Conservation (phyloP, 805 yeast genomes). For the Lachancea lanzarotensis region DNA sequence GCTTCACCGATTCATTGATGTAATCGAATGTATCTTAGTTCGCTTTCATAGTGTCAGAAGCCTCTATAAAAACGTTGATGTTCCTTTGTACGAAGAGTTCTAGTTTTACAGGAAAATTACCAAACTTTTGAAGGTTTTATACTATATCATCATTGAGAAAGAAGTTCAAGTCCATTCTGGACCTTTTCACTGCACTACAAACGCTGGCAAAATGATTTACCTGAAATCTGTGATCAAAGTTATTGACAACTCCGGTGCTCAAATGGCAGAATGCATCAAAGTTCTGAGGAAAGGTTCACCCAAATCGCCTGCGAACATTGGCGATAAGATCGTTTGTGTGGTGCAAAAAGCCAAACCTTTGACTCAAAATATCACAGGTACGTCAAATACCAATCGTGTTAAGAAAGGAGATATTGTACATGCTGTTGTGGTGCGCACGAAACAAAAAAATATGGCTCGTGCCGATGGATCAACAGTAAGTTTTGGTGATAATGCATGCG, state of each 20-base stretch:
- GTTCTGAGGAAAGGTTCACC: constrained; percentile 82
- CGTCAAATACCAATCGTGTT: constrained; percentile 69
- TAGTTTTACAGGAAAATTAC: background rate
- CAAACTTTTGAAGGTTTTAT: no score
- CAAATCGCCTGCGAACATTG: constrained; percentile 71
- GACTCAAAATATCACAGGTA: constrained; percentile 64
- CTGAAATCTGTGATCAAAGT: constrained; percentile 83
- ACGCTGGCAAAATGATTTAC: constrained; percentile 51
- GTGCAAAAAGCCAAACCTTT: constrained; percentile 85
- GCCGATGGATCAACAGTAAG: constrained; percentile 80
- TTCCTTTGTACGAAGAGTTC: constrained; percentile 1
- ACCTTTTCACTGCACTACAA: no score
- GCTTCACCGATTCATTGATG: no score
- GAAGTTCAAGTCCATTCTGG: constrained; percentile 22
- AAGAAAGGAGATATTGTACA: constrained; percentile 94
- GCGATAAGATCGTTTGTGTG: constrained; percentile 91
- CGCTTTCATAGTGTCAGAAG: background rate
- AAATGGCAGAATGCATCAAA: constrained; percentile 90
- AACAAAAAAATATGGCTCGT: constrained; percentile 62
- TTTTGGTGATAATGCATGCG: constrained; percentile 97
- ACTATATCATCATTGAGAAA: no score
- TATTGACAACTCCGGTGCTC: constrained; percentile 94
- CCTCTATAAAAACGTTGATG: constrained; percentile 1
- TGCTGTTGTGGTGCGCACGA: constrained; percentile 92
- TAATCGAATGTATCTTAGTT: no score